Evolutionary conservation across 768 basidiomycete genomes (phyloP).

Genomic region (Pulveroboletus ravenelii): DNA sequence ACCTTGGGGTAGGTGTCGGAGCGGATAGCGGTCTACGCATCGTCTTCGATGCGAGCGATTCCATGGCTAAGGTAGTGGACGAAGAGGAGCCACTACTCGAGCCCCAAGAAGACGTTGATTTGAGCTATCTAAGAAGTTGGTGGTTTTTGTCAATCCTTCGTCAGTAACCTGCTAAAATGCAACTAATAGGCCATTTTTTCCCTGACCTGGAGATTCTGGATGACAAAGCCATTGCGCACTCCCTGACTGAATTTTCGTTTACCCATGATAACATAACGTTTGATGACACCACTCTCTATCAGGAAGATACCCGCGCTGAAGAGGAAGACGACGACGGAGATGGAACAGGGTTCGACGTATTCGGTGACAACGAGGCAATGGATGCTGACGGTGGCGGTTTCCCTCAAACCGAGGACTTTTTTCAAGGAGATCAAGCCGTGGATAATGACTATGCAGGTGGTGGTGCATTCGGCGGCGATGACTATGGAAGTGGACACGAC

Average conservation of each 20-base stretch:
- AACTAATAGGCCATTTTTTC: constrained; percentile 57
- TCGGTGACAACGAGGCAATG: constrained; percentile 29
- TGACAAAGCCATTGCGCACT: constrained; percentile 72
- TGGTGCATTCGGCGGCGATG: constrained; percentile 39
- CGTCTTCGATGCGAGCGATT: constrained; percentile 95
- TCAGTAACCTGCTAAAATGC: constrained; percentile 4
- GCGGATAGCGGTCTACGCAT: constrained; percentile 81
- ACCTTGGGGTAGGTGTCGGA: constrained; percentile 73
- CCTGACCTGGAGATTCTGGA: constrained; percentile 63
- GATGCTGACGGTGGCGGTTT: constrained; percentile 38
- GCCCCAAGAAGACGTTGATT: constrained; percentile 61
- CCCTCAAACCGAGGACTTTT: constrained; percentile 57
- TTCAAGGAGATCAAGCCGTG: constrained; percentile 56
- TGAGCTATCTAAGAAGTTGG: constrained; percentile 60
- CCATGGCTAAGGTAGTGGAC: constrained; percentile 71
- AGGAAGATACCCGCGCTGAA: constrained; percentile 43
- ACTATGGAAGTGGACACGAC: constrained; percentile 35
- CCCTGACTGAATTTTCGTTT: constrained; percentile 80
- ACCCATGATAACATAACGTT: constrained; percentile 56
- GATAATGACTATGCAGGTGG: constrained; percentile 43
- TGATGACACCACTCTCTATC: constrained; percentile 60
- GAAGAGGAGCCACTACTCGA: constrained; percentile 65
- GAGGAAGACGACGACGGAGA: constrained; percentile 34
- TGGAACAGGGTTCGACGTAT: constrained; percentile 17
- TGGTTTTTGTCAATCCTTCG: constrained; percentile 3